These are phyloP conservation scores for Microthlaspi erraticum DNA, from an alignment of 345 rosid species.

Conservation along the genomic window DNA sequence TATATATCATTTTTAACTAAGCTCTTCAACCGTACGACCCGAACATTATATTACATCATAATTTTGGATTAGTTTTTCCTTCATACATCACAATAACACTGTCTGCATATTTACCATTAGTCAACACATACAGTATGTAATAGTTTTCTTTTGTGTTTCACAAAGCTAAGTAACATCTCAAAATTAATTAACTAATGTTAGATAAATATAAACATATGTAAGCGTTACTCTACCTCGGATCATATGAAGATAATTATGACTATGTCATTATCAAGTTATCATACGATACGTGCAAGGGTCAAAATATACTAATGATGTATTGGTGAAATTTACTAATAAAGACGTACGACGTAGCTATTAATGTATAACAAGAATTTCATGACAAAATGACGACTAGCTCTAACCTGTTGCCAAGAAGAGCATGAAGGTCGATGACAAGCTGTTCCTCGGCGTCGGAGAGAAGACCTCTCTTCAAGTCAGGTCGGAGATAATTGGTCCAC, in stretches of 20 bases:
- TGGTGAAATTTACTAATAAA: not conserved
- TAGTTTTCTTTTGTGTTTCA: not conserved
- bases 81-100: not conserved
- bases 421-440: conserved; percentile 70
- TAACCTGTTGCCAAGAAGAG: conserved; percentile 73
- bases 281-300: not conserved
- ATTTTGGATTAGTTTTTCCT: not conserved
- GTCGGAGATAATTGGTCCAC: conserved; percentile 55
- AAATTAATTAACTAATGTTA: not conserved
- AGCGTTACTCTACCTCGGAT: not conserved
- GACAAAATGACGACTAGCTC: no score
- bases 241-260: conserved; percentile 8
- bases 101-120: conserved; percentile 13
- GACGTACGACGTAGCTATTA: not conserved
- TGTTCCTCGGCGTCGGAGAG: conserved; percentile 63
- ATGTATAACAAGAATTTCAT: not conserved
- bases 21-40: not conserved
- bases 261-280: no score
- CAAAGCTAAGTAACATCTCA: not conserved
- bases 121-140: not conserved
- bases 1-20: not conserved
- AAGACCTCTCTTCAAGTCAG: no score
- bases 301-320: not conserved
- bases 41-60: not conserved
- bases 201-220: not conserved